phyloP scores from a whole-genome alignment of 2,329 filamentous ascomycete species.

The Fusarium verrucosum region DNA sequence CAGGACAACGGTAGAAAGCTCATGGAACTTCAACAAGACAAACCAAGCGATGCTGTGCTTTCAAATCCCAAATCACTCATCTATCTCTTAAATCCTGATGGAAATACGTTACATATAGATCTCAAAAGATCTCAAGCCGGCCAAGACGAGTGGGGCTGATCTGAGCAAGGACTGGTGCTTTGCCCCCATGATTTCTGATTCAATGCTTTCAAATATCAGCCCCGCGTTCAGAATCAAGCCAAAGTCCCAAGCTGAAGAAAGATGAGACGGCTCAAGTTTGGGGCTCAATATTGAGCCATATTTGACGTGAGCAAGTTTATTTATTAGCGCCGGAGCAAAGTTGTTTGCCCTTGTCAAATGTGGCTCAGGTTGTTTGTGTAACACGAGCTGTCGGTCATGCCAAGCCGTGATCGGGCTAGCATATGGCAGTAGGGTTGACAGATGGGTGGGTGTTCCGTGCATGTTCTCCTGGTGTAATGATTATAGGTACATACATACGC shows the following conservation, averaged over 20 bases:
- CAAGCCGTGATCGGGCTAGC: slow-evolving; percentile 18
- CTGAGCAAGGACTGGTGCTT: not conserved
- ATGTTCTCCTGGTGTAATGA: not conserved
- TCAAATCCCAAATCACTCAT: not conserved
- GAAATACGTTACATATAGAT: not conserved
- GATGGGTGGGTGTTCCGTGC: not conserved
- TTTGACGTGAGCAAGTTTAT: not conserved
- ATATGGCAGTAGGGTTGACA: not conserved
- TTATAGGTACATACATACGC: no score
- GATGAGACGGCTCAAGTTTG: slow-evolving; percentile 1
- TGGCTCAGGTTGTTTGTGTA: slow-evolving; percentile 1
- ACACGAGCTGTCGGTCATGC: slow-evolving; percentile 26
- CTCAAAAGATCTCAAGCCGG: not conserved
- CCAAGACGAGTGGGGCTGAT: not conserved
- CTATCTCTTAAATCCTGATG: not conserved
- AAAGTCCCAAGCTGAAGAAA: not conserved
- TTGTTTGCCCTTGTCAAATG: not conserved
- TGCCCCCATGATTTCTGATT: not conserved
- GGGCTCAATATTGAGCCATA: not conserved
- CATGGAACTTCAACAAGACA: not conserved
- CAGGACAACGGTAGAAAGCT: not conserved
- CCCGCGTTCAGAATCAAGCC: not conserved
- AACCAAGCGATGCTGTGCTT: not conserved
- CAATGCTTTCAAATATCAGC: not conserved
- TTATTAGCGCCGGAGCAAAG: not conserved